phyloP scores from a whole-genome alignment of 1,284 basidiomycete genomes.

The Cryptococcus jaspeensis region DNA sequence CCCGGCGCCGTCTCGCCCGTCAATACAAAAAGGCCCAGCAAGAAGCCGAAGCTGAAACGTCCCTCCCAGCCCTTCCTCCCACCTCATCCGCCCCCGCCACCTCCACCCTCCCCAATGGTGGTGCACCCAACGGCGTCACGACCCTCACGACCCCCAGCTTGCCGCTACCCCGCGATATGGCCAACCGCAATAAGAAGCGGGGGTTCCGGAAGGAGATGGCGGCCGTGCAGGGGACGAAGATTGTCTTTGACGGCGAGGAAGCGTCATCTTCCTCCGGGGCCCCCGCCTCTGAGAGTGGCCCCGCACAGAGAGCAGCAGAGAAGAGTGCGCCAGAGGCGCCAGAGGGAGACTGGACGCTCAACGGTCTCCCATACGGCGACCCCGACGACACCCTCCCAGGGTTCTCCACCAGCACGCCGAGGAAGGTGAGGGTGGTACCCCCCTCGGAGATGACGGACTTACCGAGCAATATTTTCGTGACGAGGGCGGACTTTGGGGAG shows the following conservation, averaged over 20 bases:
- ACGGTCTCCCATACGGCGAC: not conserved
- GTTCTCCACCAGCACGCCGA: not conserved
- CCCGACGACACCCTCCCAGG: not conserved
- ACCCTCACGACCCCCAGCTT: conserved; percentile 3
- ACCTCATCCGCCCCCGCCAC: not conserved
- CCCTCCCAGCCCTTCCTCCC: not conserved
- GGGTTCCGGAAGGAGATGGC: conserved; percentile 46
- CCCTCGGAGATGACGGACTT: conserved; percentile 30
- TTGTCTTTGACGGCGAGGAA: conserved; percentile 24
- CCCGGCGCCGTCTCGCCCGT: conserved; percentile 28
- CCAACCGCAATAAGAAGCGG: conserved; percentile 48
- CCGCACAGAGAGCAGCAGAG: not conserved
- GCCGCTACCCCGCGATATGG: conserved; percentile 29
- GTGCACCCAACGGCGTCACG: not conserved
- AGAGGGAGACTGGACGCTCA: not conserved
- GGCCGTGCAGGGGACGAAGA: conserved; percentile 30
- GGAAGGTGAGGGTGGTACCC: conserved; percentile 17
- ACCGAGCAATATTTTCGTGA: conserved; percentile 44
- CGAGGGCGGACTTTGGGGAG: conserved; percentile 25
- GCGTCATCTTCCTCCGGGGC: not conserved
- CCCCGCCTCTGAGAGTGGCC: not conserved
- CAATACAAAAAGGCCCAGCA: conserved; percentile 21
- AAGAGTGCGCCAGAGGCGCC: not conserved
- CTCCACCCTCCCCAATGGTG: not conserved
- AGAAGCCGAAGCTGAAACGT: conserved; percentile 1